Evolutionary conservation across 768 basidiomycete genomes (phyloP), one percentile per base, ranked within the genome.

Genomic region (Lenzites betulinus): DNA sequence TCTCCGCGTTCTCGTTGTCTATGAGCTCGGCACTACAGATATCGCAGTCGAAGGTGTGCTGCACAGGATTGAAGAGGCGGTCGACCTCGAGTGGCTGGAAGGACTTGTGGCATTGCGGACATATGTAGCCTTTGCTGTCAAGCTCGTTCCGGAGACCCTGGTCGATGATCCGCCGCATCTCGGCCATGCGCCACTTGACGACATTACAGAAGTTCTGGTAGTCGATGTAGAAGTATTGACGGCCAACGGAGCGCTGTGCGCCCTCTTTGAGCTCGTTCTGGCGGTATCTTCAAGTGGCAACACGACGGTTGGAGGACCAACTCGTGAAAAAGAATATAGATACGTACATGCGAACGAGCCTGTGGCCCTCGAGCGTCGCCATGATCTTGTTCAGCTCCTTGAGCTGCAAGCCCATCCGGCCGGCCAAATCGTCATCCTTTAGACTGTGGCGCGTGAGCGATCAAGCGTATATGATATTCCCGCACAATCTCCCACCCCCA

Each of bases 91-190:
- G 79, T 0, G 93, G 86, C 1, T 89, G 83, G 74, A 93, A 99
- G 1, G 86, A 85, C 67, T 87, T 86, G 59, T 84, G 83, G 78
- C 95, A 98, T 65, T 86, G 84, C 2, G 94, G 89, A 73, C 96
- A 99, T 59, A 95, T 87, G 74, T 97, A 98, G n/a, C 96, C 97
- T 75, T 96, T 93, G 72, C 95, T 93, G 63, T 95, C 93, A 62
- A 97, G 85, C 77, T 98, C 94, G 74, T 95, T 93, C 64, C 94
- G 89, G 66, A 96, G 79, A 54, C 87, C 88, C 33, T 90, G 87
- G 75, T 98, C 95, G 64, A 99, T 93, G 61, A 86, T 85, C 63
- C 87, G 82, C 64, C 92, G 83, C 93, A 98, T 95, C 71, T 92
- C 90, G 5, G 92, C 92, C 54, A 98, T 86, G 41, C 95, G 83